Evolutionary conservation across 1,284 basidiomycete species (phyloP).

Genomic region (Marasmius oreades): DNA sequence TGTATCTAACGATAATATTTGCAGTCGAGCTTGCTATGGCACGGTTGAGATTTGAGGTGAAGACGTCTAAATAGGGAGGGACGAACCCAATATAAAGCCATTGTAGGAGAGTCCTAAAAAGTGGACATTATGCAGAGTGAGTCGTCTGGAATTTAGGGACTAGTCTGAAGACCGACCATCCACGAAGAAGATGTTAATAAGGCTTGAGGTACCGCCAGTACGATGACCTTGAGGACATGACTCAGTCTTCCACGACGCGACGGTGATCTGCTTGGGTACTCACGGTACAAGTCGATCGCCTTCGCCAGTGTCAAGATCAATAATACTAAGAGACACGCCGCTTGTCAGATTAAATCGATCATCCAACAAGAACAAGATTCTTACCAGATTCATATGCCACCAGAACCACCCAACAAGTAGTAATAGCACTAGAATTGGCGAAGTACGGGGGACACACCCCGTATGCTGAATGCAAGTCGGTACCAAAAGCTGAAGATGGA

Average conservation of each 20-base stretch:
- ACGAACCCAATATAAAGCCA: not conserved
- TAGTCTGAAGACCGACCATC: not conserved
- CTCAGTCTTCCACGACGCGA: too few species aligned
- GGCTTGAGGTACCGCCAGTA: not conserved
- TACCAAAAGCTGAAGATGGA: not conserved
- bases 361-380: not conserved
- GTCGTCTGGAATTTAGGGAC: too few species aligned
- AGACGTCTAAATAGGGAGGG: not conserved
- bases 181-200: constrained; percentile 1
- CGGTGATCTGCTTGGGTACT: not conserved
- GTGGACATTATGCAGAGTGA: not conserved
- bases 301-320: not conserved
- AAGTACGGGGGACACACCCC: constrained; percentile 1
- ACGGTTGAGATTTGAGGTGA: not conserved
- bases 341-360: too few species aligned
- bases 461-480: not conserved
- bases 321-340: not conserved
- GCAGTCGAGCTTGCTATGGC: not conserved
- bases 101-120: not conserved
- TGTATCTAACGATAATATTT: constrained; percentile 1
- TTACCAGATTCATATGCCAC: not conserved
- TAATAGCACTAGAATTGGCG: not conserved
- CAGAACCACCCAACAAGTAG: not conserved
- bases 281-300: not conserved
- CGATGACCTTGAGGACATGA: not conserved